Base-by-base conservation (phyloP, 352 stramenopile species). In the Phytophthora macrochlamydospora region DNA sequence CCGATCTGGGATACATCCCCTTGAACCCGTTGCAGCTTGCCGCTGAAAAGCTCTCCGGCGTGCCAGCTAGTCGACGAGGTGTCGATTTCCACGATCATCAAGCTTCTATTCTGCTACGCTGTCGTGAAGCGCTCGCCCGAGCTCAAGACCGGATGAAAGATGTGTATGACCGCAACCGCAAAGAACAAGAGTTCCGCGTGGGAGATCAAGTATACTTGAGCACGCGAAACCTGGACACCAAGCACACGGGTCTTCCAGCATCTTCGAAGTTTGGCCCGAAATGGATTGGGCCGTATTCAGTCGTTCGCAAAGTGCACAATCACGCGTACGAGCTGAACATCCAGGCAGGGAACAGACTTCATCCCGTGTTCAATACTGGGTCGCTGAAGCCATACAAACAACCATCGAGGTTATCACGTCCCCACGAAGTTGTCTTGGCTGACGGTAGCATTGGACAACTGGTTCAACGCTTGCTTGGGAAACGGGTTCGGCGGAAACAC, bases 161-260 rank as follows among this genome's bases (percentile, higher is more conserved):
- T 28, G 52, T 67, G 38, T 67, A 67, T 46, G 51, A 71, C 31
- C 14, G 40, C 4, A 57, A 53, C 12, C 52, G 46, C 8, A 8
- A n/a, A 3, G 57, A 71, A 37, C 35, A 24, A 24, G 18, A 24
- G 18, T 24, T 24, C 18, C 18, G 18, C 18, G 18, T 24, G 18
- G 18, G 18, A 63, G 53, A 72, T n/a, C 40, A 29, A 12, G 65
- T 68, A 7, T 64, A 61, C 35, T 31, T 72, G 38, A 64, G 54
- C 18, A 64, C 58, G 8, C 28, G 60, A 3, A 38, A 64, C 33
- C 31, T 72, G 9, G 58, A 65, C 18, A 33, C 40, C 11, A 56
- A 60, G 37, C 49, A 72, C 37, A 24, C 18, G 18, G 56, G 57
- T 0, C 31, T 67, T 2, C 51, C 57, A 1, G 66, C 54, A 12